phyloP scores from a whole-genome alignment of 2,329 filamentous ascomycete genomes.

The Xylaria digitata region DNA sequence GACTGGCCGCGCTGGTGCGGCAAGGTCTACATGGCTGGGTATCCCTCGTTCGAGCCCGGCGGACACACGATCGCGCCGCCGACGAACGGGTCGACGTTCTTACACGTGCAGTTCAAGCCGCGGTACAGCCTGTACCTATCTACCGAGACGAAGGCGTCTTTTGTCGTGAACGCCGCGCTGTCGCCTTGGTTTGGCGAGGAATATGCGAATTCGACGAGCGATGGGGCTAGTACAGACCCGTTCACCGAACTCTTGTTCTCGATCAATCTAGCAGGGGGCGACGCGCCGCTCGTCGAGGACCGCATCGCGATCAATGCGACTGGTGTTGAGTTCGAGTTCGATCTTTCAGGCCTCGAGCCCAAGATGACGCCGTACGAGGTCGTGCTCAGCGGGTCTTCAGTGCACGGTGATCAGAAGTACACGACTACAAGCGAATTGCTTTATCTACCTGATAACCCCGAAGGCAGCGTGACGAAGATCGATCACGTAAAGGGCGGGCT shows the following conservation, averaged over 20 bases:
- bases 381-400: slow-evolving; percentile 52
- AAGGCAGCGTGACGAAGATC: slow-evolving; percentile 58
- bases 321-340: slow-evolving; percentile 53
- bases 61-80: slow-evolving; percentile 56
- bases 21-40: slow-evolving; percentile 59
- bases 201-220: slow-evolving; percentile 49
- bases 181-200: slow-evolving; percentile 56
- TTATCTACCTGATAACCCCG: slow-evolving; percentile 58
- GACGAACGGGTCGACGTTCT: slow-evolving; percentile 48
- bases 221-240: slow-evolving; percentile 38
- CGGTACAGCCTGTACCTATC: slow-evolving; percentile 61
- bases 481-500: slow-evolving; percentile 60
- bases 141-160: slow-evolving; percentile 55
- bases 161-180: slow-evolving; percentile 57
- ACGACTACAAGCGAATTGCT: slow-evolving; percentile 53
- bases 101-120: slow-evolving; percentile 59
- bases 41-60: slow-evolving; percentile 58
- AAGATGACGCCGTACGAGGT: slow-evolving; percentile 55
- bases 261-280: slow-evolving; percentile 51
- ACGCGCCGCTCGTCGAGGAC: slow-evolving; percentile 49
- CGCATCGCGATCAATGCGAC: slow-evolving; percentile 52
- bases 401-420: slow-evolving; percentile 49
- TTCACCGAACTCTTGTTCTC: slow-evolving; percentile 51
- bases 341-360: slow-evolving; percentile 52
- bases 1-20: slow-evolving; percentile 62